Conservation (phyloP, 2,329 filamentous ascomycete species). For the Chalara sp. region DNA sequence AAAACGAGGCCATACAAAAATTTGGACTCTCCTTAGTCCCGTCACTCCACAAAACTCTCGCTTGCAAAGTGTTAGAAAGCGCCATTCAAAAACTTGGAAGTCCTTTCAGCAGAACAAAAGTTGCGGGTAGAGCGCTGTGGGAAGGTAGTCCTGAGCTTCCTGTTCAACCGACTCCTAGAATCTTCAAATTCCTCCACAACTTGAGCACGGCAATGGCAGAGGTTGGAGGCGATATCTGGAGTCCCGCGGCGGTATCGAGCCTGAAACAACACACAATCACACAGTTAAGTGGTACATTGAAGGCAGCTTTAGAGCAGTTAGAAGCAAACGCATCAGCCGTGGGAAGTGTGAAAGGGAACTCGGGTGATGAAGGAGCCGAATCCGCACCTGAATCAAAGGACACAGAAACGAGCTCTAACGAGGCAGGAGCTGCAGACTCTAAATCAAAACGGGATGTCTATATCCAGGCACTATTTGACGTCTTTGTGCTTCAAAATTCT, state of each 20-base stretch:
- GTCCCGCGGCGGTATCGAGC: constrained; percentile 52
- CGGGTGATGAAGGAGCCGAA: neutral
- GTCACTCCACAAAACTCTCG: constrained; percentile 57
- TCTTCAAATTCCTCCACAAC: constrained; percentile 65
- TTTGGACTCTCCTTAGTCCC: constrained; percentile 59
- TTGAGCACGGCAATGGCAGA: constrained; percentile 62
- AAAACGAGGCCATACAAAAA: constrained; percentile 38
- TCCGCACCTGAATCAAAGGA: neutral
- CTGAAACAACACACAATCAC: constrained; percentile 53
- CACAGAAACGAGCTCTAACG: neutral
- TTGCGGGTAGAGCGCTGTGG: constrained; percentile 67
- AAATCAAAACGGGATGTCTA: constrained; percentile 36
- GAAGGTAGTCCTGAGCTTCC: constrained; percentile 71
- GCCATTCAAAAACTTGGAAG: constrained; percentile 42
- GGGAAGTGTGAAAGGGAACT: constrained; percentile 1
- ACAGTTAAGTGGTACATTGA: constrained; percentile 40
- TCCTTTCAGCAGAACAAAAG: constrained; percentile 36
- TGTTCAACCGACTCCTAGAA: constrained; percentile 66
- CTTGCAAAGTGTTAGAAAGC: constrained; percentile 40
- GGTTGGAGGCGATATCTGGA: constrained; percentile 77
- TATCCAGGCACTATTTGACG: constrained; percentile 57
- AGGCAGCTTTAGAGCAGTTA: constrained; percentile 10
- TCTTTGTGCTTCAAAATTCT: constrained; percentile 42
- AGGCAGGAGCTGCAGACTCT: constrained; percentile 5
- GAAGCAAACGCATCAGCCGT: constrained; percentile 14